Conservation (phyloP, 2,329 filamentous ascomycete species). For the Xylogone sp. region DNA sequence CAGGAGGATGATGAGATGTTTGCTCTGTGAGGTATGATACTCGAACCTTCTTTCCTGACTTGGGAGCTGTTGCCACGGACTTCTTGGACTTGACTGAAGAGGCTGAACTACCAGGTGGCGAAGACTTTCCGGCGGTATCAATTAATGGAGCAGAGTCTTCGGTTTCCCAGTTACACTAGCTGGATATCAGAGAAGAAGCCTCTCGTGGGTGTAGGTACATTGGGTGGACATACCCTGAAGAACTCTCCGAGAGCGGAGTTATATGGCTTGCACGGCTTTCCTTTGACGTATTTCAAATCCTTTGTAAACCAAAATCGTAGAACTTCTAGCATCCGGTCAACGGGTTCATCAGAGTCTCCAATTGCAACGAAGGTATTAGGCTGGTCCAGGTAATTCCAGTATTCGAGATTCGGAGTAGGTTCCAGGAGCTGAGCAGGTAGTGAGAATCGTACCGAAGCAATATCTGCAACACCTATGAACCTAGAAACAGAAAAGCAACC, state of each 20-base stretch:
- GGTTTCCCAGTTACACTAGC: slow-evolving; percentile 90
- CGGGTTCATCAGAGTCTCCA: slow-evolving; percentile 84
- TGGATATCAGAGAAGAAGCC: slow-evolving; percentile 8
- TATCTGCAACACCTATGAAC: slow-evolving; percentile 94
- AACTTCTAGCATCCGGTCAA: slow-evolving; percentile 93
- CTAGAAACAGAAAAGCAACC: slow-evolving; percentile 41
- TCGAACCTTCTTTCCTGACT: slow-evolving; percentile 48
- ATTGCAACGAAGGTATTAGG: slow-evolving; percentile 82
- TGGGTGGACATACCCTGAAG: slow-evolving; percentile 68
- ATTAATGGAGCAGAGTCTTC: slow-evolving; percentile 72
- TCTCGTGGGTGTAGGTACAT: neutral
- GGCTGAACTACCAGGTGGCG: slow-evolving; percentile 16
- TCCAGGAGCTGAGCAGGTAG: slow-evolving; percentile 93
- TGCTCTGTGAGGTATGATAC: slow-evolving; percentile 96
- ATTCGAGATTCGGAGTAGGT: slow-evolving; percentile 94
- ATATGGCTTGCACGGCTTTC: slow-evolving; percentile 97
- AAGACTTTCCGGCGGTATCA: slow-evolving; percentile 13
- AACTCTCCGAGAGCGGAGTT: slow-evolving; percentile 97
- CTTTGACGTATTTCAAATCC: slow-evolving; percentile 97
- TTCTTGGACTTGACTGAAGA: slow-evolving; percentile 23
- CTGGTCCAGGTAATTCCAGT: slow-evolving; percentile 97
- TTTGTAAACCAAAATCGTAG: slow-evolving; percentile 99
- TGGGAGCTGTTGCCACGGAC: slow-evolving; percentile 22
- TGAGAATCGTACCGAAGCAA: slow-evolving; percentile 93
- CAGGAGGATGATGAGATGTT: slow-evolving; percentile 94